Base-by-base conservation (phyloP, 2,329 filamentous ascomycete species). In the Cadophora sp. region DNA sequence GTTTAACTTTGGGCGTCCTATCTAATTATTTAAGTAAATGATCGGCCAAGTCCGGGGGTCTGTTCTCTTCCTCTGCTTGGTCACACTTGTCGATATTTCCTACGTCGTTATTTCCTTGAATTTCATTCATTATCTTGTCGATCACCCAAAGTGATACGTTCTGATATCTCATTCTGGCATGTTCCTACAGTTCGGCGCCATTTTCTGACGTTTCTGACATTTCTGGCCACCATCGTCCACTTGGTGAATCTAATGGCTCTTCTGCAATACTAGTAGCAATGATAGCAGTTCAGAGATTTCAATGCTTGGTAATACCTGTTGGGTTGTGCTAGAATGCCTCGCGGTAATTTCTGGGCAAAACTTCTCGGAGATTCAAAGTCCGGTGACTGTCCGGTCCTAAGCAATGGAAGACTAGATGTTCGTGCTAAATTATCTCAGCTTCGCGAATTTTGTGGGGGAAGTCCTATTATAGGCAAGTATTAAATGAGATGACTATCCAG, bases 171-270 rank as follows among this genome's bases (percentile, higher is more conserved):
- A 7, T 16, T 8, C n/a, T 22, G n/a, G 6, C 27, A 41, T 16
- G n/a, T 41, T 58, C 36, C 51, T 20, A 7, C 18, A 24, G 4
- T 16, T 20, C 9, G 33, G 14, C 36, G 13, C 53, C 24, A 58
- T 33, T 58, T 39, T 58, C 51, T 56, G 51, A 56, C 51, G 39
- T 39, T 39, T 9, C n/a, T 36, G 11, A 20, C 51, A 20, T 39
- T 39, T 9, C n/a, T 36, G 11, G 13, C 51, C 6, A 4, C 24
- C 9, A 53, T 22, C 22, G 47, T 24, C 4, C 27, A 13, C 4
- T 30, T 13, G 24, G 16, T 24, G 24, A 51, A 51, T 30, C 48
- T 30, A 6, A 18, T 6, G 13, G 27, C n/a, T 50, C 16, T 13
- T 13, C 27, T 13, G 18, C 13, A 18, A 18, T 1, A 30, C 24